Evolutionary conservation across 805 yeast species (phyloP).

Genomic region (Suhomyces faveliae): DNA sequence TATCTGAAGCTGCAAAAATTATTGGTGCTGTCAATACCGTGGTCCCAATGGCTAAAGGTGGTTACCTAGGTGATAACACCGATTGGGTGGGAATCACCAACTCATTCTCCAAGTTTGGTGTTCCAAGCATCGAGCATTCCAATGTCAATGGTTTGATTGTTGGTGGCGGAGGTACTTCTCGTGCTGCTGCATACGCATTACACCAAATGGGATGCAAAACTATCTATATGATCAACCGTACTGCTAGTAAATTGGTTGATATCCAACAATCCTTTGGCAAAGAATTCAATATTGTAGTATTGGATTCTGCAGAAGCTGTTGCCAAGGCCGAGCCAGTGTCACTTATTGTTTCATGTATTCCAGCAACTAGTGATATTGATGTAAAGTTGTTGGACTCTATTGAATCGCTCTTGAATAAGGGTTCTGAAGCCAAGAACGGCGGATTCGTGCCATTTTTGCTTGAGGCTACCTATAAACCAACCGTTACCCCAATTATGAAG

Average conservation of each 20-base stretch:
- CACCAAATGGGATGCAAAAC: slow-evolving; percentile 70
- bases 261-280: slow-evolving; percentile 61
- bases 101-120: slow-evolving; percentile 64
- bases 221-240: slow-evolving; percentile 81
- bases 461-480: slow-evolving; percentile 95
- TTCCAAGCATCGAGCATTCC: slow-evolving; percentile 39
- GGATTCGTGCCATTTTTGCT: slow-evolving; percentile 56
- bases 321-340: slow-evolving; percentile 47
- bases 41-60: slow-evolving; percentile 46
- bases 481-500: slow-evolving; percentile 81
- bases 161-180: slow-evolving; percentile 97
- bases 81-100: slow-evolving; percentile 89
- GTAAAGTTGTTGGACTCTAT: slow-evolving; percentile 46
- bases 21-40: slow-evolving; percentile 96
- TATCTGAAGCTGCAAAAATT: slow-evolving; percentile 72
- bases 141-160: slow-evolving; percentile 67
- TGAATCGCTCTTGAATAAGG: slow-evolving; percentile 46
- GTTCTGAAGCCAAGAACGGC: slow-evolving; percentile 26
- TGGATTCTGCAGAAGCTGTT: slow-evolving; percentile 50
- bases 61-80: slow-evolving; percentile 81
- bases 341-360: slow-evolving; percentile 75
- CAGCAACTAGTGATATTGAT: slow-evolving; percentile 75
- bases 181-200: slow-evolving; percentile 91
- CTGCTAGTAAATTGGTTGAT: slow-evolving; percentile 59
- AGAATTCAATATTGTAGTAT: slow-evolving; percentile 55